phyloP scores from a whole-genome alignment of 1,284 basidiomycete species.

The Pseudozyma tsukubaensis region DNA sequence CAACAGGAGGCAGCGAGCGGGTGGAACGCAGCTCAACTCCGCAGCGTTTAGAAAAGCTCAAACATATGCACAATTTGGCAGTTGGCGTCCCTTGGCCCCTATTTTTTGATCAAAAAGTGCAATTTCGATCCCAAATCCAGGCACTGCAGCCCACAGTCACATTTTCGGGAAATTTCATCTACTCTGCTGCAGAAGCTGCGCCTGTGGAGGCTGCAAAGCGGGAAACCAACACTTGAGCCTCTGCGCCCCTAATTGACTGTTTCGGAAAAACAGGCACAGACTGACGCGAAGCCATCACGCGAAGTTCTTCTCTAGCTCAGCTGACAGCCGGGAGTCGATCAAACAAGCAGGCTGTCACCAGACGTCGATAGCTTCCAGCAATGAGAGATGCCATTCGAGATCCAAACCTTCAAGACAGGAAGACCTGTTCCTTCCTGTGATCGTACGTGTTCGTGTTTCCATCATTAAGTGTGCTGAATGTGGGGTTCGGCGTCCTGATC shows the following conservation, averaged over 20 bases:
- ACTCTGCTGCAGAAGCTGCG: neutral
- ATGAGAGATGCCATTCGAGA: too few relatives aligned
- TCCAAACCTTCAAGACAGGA: too few relatives aligned
- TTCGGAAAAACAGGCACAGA: neutral
- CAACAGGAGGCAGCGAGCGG: neutral
- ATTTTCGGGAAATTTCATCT: neutral
- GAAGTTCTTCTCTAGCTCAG: too few relatives aligned
- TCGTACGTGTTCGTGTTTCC: too few relatives aligned
- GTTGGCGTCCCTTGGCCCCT: constrained; percentile 6
- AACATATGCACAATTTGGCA: constrained; percentile 31
- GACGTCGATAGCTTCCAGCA: too few relatives aligned
- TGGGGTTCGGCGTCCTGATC: too few relatives aligned
- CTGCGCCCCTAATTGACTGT: neutral
- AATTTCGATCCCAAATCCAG: neutral
- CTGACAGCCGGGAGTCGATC: too few relatives aligned
- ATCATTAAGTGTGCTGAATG: too few relatives aligned
- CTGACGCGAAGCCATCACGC: neutral
- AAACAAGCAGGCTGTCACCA: too few relatives aligned
- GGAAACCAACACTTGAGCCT: constrained; percentile 7
- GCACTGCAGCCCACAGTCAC: neutral
- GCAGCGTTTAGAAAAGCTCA: neutral
- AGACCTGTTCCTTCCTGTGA: too few relatives aligned
- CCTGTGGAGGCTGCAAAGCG: constrained; percentile 2
- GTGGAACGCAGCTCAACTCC: constrained; percentile 32
- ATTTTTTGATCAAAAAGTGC: neutral